A percentile compares a stretch with the other conserved stretches of the same genome.
phyloP scores from a whole-genome alignment of 768 basidiomycete genomes.

The Trametes maxima region DNA sequence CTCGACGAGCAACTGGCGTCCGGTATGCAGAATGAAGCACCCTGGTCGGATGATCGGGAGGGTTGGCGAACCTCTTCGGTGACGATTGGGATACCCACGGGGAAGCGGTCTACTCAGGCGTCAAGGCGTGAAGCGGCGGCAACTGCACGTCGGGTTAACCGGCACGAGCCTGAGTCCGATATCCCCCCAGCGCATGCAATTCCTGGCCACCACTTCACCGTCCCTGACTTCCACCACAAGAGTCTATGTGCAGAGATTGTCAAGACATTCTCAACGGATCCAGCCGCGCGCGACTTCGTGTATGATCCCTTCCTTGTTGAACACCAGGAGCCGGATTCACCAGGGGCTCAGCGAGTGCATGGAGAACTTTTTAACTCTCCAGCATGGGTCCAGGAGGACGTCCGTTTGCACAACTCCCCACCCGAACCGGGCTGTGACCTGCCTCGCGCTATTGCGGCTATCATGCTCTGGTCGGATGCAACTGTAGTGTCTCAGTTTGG shows the following conservation, averaged over 20 bases:
- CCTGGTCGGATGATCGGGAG: background rate
- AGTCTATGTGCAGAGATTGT: conserved; percentile 16
- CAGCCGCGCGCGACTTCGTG: conserved; percentile 4
- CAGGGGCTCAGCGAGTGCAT: conserved; percentile 10
- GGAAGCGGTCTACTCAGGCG: conserved; percentile 2
- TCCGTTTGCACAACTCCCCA: conserved; percentile 17
- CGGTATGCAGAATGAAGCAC: background rate
- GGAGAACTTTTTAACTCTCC: conserved; percentile 21
- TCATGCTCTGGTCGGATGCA: conserved; percentile 38
- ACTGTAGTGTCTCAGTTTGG: too few species aligned
- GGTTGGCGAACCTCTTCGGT: conserved; percentile 6
- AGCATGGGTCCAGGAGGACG: conserved; percentile 18
- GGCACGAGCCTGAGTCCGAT: background rate
- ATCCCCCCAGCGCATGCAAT: conserved; percentile 26
- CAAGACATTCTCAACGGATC: background rate
- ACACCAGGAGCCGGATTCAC: background rate
- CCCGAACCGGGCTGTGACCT: conserved; percentile 25
- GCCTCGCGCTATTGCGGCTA: too few species aligned
- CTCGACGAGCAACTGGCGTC: background rate
- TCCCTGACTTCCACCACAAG: conserved; percentile 35
- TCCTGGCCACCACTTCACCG: conserved; percentile 29
- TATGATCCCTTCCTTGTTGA: conserved; percentile 13
- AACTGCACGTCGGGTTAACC: background rate
- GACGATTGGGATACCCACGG: conserved; percentile 13
- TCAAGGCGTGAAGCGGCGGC: background rate